Percentiles rank a stretch among this genome's conserved stretches.
phyloP scores from a whole-genome alignment of 768 basidiomycete species.

The Tricholoma terreum region DNA sequence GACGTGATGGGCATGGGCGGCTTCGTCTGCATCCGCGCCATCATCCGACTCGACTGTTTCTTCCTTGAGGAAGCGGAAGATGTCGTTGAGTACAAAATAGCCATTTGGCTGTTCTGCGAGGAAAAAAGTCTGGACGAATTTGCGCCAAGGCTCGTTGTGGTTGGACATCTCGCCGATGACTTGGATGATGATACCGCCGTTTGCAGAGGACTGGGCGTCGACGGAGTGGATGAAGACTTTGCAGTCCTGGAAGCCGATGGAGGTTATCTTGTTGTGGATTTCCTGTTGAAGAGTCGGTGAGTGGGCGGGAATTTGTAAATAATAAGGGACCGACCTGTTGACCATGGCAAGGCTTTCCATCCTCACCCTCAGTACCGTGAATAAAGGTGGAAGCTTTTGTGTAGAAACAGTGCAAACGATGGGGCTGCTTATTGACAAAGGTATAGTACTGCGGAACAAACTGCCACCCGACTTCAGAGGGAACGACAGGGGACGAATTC shows the following conservation, averaged over 20 bases:
- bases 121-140: constrained; percentile 99
- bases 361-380: constrained; percentile 97
- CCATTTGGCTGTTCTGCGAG: constrained; percentile 98
- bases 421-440: constrained; percentile 96
- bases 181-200: constrained; percentile 97
- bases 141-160: constrained; percentile 86
- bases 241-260: constrained; percentile 93
- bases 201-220: constrained; percentile 93
- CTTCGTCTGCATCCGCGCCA: constrained; percentile 40
- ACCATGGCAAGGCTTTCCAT: constrained; percentile 82
- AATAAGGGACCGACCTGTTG: constrained; percentile 64
- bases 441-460: constrained; percentile 99
- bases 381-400: constrained; percentile 96
- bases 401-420: constrained; percentile 98
- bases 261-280: constrained; percentile 94
- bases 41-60: constrained; percentile 83
- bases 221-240: constrained; percentile 99
- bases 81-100: constrained; percentile 99
- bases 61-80: constrained; percentile 99
- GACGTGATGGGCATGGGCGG: constrained; percentile 6
- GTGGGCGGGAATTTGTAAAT: too few species aligned
- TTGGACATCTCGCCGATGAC: constrained; percentile 99
- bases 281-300: too few species aligned
- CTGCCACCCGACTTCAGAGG: constrained; percentile 98
- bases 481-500: constrained; percentile 58